A percentile compares a stretch with the other conserved stretches of the same genome.
Conservation (phyloP, 192 early-diverging fungal genomes). For the Coemansia sp. region DNA sequence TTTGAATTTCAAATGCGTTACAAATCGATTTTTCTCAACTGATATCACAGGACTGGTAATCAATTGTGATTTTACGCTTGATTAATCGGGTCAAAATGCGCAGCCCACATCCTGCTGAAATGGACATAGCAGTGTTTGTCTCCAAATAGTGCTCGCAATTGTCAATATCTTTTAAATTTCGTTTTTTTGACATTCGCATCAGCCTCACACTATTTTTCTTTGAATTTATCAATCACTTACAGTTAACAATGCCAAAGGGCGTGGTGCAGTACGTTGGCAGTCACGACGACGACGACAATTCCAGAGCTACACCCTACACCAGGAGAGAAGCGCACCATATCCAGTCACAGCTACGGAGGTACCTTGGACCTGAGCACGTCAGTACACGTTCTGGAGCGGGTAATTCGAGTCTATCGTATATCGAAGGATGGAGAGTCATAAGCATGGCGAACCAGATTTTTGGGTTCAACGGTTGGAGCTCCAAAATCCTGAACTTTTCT, state of each 20-base stretch:
- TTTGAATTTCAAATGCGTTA: conserved; percentile 1
- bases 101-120: neutral
- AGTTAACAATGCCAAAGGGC: neutral
- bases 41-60: neutral
- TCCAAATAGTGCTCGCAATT: neutral
- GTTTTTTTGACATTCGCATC: neutral
- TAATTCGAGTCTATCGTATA: conserved; percentile 69
- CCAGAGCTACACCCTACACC: conserved; percentile 16
- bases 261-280: neutral
- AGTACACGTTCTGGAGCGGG: conserved; percentile 72
- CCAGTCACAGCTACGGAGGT: conserved; percentile 56
- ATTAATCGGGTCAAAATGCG: neutral
- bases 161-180: neutral
- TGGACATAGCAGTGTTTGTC: neutral
- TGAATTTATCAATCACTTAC: conserved; percentile 3
- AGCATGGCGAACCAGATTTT: conserved; percentile 92
- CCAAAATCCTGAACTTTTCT: conserved; percentile 68
- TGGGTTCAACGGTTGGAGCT: conserved; percentile 94
- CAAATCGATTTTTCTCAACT: neutral
- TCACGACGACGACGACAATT: neutral
- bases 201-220: conserved; percentile 3
- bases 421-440: conserved; percentile 84
- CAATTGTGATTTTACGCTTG: neutral
- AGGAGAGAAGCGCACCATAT: conserved; percentile 23
- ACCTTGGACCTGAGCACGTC: conserved; percentile 73